A percentile compares a stretch with the other conserved stretches of the same genome.
Evolutionary conservation across 192 early-diverging fungal species (phyloP).

Genomic region (Cetraspora pellucida): DNA sequence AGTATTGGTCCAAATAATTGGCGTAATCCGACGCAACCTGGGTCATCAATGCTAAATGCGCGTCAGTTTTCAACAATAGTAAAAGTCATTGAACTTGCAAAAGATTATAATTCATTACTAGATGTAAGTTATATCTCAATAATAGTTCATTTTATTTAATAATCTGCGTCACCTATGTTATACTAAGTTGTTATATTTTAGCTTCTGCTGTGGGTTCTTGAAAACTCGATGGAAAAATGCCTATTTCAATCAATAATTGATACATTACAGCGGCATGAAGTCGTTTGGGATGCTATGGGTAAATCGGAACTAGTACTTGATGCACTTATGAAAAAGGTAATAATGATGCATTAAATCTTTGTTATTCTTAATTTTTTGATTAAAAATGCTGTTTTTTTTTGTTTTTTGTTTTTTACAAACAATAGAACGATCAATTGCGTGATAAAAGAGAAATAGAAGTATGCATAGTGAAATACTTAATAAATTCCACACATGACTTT

Average conservation of each 20-base stretch:
- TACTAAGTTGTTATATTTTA: slow-evolving; percentile 14
- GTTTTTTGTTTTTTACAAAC: not conserved
- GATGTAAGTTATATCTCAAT: slow-evolving; percentile 37
- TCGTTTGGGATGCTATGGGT: slow-evolving; percentile 54
- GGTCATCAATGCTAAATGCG: slow-evolving; percentile 71
- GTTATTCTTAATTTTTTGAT: not conserved
- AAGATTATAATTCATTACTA: slow-evolving; percentile 52
- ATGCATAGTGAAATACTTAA: slow-evolving; percentile 32
- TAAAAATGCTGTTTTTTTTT: too few relatives aligned
- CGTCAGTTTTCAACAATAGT: slow-evolving; percentile 61
- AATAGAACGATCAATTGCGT: not conserved
- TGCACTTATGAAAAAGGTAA: slow-evolving; percentile 34
- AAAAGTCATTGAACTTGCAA: slow-evolving; percentile 50
- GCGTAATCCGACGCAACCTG: slow-evolving; percentile 77
- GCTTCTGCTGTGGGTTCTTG: slow-evolving; percentile 54
- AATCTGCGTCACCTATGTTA: not conserved
- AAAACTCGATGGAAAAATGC: slow-evolving; percentile 52
- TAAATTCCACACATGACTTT: not conserved
- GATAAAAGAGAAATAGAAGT: slow-evolving; percentile 32
- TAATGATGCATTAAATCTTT: not conserved
- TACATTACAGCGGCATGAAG: slow-evolving; percentile 49
- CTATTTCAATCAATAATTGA: slow-evolving; percentile 55
- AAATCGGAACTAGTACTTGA: slow-evolving; percentile 17
- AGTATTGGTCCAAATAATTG: slow-evolving; percentile 72
- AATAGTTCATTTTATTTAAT: not conserved